Conservation (phyloP, 2,329 filamentous ascomycete genomes). For the Pochonia chlamydosporia region DNA sequence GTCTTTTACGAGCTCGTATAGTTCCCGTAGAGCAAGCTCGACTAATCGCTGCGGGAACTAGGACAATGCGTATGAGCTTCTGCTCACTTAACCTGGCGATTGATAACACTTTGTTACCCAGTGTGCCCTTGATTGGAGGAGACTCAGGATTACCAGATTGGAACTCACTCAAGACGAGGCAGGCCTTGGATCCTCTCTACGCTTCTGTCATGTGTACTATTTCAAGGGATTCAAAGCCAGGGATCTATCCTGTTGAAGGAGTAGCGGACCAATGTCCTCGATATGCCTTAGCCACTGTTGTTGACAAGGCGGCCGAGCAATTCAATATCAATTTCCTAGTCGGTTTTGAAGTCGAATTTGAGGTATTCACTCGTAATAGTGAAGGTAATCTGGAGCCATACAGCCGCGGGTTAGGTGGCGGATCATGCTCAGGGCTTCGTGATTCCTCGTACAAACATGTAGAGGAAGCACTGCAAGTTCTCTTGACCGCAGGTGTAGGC, state of each 20-base stretch:
- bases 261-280: background rate
- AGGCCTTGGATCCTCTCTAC: constrained; percentile 1
- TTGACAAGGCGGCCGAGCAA: background rate
- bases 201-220: constrained; percentile 2
- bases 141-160: background rate
- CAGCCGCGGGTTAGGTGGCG: background rate
- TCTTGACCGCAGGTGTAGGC: constrained; percentile 3
- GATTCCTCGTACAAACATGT: constrained; percentile 3
- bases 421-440: background rate
- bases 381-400: background rate
- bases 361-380: background rate
- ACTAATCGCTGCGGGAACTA: background rate
- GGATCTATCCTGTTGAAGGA: too few relatives aligned
- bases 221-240: background rate
- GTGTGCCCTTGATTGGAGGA: background rate
- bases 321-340: background rate
- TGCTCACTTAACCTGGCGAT: background rate
- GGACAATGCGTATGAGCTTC: background rate
- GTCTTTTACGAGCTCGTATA: background rate
- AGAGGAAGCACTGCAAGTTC: constrained; percentile 2
- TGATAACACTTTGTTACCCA: background rate
- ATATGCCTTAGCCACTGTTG: background rate
- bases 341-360: background rate
- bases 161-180: background rate
- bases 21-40: background rate